Conservation (phyloP, 2,329 filamentous ascomycete species). For the Metarhizium guizhouense region DNA sequence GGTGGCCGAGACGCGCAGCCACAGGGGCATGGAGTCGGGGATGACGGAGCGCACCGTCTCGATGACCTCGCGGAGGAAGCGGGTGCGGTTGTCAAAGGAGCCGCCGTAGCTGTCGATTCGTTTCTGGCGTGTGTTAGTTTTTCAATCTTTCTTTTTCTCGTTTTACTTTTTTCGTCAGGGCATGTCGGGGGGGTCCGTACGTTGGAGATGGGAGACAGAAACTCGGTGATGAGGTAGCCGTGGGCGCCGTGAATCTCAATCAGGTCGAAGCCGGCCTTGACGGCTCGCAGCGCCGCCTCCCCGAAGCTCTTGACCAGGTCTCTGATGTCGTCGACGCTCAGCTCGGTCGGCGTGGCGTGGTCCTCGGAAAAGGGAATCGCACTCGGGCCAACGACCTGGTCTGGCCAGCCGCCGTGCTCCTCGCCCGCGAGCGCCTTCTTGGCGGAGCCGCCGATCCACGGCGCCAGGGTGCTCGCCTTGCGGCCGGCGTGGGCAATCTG, state of each 20-base stretch:
- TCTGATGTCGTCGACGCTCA: constrained; percentile 61
- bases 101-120: constrained; percentile 59
- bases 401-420: constrained; percentile 46
- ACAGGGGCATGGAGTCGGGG: constrained; percentile 45
- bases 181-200: constrained; percentile 18
- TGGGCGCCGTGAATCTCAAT: constrained; percentile 62
- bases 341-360: constrained; percentile 54
- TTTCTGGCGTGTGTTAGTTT: constrained; percentile 22
- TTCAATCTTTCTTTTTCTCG: background rate
- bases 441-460: constrained; percentile 49
- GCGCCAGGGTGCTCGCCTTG: constrained; percentile 52
- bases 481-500: constrained; percentile 77
- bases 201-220: constrained; percentile 52
- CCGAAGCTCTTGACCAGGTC: constrained; percentile 54
- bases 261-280: constrained; percentile 65
- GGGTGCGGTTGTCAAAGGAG: constrained; percentile 55
- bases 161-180: too few species aligned
- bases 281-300: constrained; percentile 46
- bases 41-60: constrained; percentile 41
- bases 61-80: constrained; percentile 48
- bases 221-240: constrained; percentile 59
- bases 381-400: constrained; percentile 43
- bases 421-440: constrained; percentile 43
- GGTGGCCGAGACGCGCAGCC: constrained; percentile 51
- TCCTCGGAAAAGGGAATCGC: constrained; percentile 50